These are phyloP conservation scores for Chenopodium suecicum DNA, from an alignment of 148 eudicot species.

Conservation along the genomic window DNA sequence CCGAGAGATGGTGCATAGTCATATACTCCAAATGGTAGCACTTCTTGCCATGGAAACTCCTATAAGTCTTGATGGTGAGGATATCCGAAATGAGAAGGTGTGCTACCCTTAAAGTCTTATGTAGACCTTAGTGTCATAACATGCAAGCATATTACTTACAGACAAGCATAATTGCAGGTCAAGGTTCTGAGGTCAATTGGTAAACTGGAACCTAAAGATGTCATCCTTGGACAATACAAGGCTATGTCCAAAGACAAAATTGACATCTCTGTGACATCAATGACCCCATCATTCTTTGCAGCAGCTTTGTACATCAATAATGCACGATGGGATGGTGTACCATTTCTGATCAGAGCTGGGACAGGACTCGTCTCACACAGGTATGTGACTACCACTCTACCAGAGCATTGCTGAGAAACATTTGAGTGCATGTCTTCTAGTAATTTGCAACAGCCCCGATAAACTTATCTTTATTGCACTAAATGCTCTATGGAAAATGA, in stretches of 20 bases:
- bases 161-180: conserved; percentile 31
- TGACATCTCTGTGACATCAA: conserved; percentile 20
- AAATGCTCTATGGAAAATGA: not conserved
- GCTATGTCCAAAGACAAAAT: conserved; percentile 27
- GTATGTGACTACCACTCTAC: conserved; percentile 19
- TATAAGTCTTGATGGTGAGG: conserved; percentile 40
- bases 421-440: not conserved
- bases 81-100: conserved; percentile 49
- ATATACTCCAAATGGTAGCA: conserved; percentile 36
- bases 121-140: not conserved
- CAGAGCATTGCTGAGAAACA: not conserved
- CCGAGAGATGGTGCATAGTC: conserved; percentile 37
- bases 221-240: conserved; percentile 39
- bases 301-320: conserved; percentile 39
- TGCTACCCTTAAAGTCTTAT: not conserved
- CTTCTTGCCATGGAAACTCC: conserved; percentile 49
- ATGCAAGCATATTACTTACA: not conserved
- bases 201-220: conserved; percentile 26
- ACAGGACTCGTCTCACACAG: conserved; percentile 28
- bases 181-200: conserved; percentile 44
- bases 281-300: conserved; percentile 38
- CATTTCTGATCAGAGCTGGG: conserved; percentile 39
- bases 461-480: not conserved
- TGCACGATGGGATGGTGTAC: conserved; percentile 47
- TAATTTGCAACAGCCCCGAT: not conserved